phyloP scores from a whole-genome alignment of 495 filamentous ascomycete species.

The Tuber magnatum region DNA sequence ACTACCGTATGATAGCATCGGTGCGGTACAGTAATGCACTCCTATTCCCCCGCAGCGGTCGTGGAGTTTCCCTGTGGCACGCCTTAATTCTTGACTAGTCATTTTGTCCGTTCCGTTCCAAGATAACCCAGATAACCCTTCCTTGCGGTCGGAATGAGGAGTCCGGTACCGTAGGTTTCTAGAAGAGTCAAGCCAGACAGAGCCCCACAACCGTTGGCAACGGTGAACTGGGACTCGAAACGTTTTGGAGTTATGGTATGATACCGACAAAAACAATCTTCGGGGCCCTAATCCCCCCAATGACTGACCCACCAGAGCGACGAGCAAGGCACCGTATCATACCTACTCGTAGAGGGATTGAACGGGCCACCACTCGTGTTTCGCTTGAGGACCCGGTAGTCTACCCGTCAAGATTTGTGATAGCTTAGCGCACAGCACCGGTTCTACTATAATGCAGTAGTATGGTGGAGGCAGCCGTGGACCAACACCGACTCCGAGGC shows the following conservation, averaged over 20 bases:
- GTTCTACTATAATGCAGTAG: too few relatives aligned
- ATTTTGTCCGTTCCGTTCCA: neutral
- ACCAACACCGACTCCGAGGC: neutral
- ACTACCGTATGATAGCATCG: too few relatives aligned
- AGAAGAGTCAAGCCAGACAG: neutral
- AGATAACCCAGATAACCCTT: neutral
- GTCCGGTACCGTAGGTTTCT: neutral
- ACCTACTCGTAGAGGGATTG: neutral
- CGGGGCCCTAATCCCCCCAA: neutral
- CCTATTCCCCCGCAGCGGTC: neutral
- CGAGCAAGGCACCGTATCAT: too few relatives aligned
- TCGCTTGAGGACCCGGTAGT: neutral
- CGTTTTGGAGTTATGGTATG: too few relatives aligned
- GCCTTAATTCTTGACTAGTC: neutral
- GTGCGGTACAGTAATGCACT: too few relatives aligned
- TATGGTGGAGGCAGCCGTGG: neutral
- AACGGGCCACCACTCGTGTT: neutral
- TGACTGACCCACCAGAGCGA: neutral
- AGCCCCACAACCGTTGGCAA: neutral
- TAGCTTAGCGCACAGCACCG: neutral
- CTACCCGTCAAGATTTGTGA: neutral
- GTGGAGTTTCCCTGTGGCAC: neutral
- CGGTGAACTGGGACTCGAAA: neutral
- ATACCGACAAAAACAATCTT: neutral
- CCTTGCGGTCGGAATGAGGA: neutral